Evolutionary conservation across 768 basidiomycete species (phyloP).

Genomic region (Psilocybe tampanensis): DNA sequence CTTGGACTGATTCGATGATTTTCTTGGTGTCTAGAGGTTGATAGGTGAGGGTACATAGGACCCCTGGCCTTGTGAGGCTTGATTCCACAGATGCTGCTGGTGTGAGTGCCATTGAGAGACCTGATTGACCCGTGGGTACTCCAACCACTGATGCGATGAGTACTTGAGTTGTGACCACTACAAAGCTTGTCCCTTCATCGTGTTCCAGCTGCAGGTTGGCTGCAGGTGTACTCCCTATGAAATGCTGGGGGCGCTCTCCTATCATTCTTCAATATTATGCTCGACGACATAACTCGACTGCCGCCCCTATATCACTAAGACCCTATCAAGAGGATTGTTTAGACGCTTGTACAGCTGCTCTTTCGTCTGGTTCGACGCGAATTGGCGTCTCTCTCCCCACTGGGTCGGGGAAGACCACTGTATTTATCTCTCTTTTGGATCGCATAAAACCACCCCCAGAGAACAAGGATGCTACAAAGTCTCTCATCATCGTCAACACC

Average conservation of each 20-base stretch:
- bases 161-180: too few relatives aligned
- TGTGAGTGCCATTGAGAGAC: constrained; percentile 18
- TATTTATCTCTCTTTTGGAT: constrained; percentile 84
- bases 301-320: constrained; percentile 50
- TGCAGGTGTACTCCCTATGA: constrained; percentile 20
- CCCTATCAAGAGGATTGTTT: constrained; percentile 90
- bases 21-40: constrained; percentile 53
- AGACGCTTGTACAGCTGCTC: constrained; percentile 71
- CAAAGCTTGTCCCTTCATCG: too few relatives aligned
- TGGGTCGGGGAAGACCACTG: constrained; percentile 87
- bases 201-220: neutral
- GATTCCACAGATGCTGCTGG: constrained; percentile 47
- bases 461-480: constrained; percentile 49
- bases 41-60: constrained; percentile 62
- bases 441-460: constrained; percentile 50
- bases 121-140: neutral
- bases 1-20: constrained; percentile 64
- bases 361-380: constrained; percentile 66
- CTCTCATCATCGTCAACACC: constrained; percentile 87
- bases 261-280: constrained; percentile 2
- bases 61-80: constrained; percentile 42
- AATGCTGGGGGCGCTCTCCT: constrained; percentile 12
- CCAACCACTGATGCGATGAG: too few relatives aligned
- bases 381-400: constrained; percentile 87
- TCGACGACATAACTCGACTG: constrained; percentile 13